A percentile compares a stretch with the other conserved stretches of the same genome.
Conservation (phyloP, 2,329 filamentous ascomycete species). For the Colletotrichum cordylinicola region DNA sequence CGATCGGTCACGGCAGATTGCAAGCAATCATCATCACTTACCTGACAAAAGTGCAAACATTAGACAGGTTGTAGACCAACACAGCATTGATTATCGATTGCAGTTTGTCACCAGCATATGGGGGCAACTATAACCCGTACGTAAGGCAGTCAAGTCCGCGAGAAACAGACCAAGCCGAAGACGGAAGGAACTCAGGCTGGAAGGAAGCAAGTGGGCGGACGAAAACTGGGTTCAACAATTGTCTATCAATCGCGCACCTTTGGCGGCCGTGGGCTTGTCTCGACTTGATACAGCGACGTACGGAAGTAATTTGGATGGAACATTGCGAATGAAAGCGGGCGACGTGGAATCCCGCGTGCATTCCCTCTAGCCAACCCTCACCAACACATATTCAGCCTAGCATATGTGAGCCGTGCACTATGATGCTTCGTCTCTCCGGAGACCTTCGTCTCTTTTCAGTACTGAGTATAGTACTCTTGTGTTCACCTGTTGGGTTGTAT, state of each 20-base stretch:
- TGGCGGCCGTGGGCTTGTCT: background rate
- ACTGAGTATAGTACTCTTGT: too few species aligned
- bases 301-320: background rate
- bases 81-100: background rate
- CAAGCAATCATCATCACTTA: background rate
- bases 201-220: background rate
- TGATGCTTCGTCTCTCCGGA: too few species aligned
- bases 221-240: background rate
- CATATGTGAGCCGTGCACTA: background rate
- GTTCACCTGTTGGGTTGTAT: too few species aligned
- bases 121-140: background rate
- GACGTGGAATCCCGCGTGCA: background rate
- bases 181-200: background rate
- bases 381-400: too few species aligned
- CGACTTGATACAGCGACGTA: background rate
- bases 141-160: background rate
- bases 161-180: background rate
- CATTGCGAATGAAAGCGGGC: background rate
- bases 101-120: background rate
- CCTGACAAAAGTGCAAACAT: background rate
- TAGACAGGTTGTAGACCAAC: background rate
- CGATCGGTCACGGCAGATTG: background rate
- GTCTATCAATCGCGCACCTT: background rate
- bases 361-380: background rate
- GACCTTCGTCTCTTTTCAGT: too few species aligned